Percentiles rank a stretch among this genome's conserved stretches.
Conservation (phyloP, 2,329 filamentous ascomycete genomes). For the Cladophialophora exuberans region DNA sequence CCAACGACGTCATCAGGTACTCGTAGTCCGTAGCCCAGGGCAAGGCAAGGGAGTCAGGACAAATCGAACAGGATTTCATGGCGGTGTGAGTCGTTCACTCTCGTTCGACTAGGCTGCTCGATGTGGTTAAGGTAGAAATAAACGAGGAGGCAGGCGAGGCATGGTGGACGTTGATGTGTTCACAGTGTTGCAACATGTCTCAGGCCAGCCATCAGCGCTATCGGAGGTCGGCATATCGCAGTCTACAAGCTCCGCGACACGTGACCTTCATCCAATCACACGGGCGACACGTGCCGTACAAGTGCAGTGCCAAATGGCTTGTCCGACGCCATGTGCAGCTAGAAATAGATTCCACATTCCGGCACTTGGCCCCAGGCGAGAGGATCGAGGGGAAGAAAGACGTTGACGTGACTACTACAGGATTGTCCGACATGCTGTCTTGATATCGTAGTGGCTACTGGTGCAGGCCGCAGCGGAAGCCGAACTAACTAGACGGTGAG, state of each 20-base stretch:
- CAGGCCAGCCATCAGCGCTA: slow-evolving; percentile 3
- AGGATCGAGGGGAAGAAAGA: too few species aligned
- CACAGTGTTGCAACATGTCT: slow-evolving; percentile 9
- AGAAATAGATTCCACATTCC: slow-evolving; percentile 16
- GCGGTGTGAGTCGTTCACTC: too few species aligned
- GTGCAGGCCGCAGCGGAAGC: too few species aligned
- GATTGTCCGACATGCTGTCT: too few species aligned
- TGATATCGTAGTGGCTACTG: too few species aligned
- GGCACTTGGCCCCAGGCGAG: neutral
- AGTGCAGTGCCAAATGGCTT: too few species aligned
- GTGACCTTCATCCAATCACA: slow-evolving; percentile 19
- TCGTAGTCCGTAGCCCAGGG: too few species aligned
- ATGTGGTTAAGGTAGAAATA: slow-evolving; percentile 5
- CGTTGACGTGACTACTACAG: too few species aligned
- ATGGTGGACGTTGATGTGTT: neutral
- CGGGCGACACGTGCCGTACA: slow-evolving; percentile 7
- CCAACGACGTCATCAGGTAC: too few species aligned
- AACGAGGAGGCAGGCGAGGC: neutral
- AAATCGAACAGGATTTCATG: too few species aligned
- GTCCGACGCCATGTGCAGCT: slow-evolving; percentile 17
- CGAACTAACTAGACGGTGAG: too few species aligned
- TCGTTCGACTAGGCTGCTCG: neutral
- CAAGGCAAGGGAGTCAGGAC: too few species aligned
- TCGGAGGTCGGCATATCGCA: slow-evolving; percentile 24
- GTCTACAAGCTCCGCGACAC: slow-evolving; percentile 21